Evolutionary conservation across 805 yeast genomes (phyloP).

Genomic region (Zygosaccharomyces kombuchaensis): DNA sequence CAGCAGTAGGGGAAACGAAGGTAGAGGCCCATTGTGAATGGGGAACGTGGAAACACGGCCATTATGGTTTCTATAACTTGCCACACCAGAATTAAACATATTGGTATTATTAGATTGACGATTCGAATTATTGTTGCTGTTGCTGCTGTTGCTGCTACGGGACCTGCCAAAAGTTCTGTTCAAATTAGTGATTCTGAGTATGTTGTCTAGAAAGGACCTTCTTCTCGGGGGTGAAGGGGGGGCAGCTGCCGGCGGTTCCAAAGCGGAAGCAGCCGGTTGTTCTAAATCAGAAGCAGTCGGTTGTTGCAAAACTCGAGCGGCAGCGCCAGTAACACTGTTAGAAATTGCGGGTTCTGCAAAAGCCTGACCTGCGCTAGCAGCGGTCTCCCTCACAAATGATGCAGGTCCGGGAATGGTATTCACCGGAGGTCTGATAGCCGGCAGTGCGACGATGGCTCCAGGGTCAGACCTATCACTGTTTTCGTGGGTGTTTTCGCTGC

Average conservation of each 20-base stretch:
- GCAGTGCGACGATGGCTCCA: not conserved
- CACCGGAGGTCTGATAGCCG: constrained; percentile 1
- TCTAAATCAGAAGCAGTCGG: not conserved
- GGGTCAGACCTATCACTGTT: not conserved
- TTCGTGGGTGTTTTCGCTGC: constrained; percentile 7
- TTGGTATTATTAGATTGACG: constrained; percentile 2
- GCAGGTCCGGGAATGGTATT: constrained; percentile 3
- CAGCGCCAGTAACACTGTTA: not conserved
- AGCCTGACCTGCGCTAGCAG: not conserved
- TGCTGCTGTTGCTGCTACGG: constrained; percentile 6
- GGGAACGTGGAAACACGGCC: constrained; percentile 29
- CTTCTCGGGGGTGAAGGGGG: constrained; percentile 10
- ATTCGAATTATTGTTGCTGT: constrained; percentile 1
- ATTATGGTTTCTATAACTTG: constrained; percentile 29
- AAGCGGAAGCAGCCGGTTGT: not conserved
- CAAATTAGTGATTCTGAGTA: constrained; percentile 14
- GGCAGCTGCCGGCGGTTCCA: not conserved
- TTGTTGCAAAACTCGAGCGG: not conserved
- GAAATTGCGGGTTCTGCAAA: not conserved
- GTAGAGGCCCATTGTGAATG: constrained; percentile 12
- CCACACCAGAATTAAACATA: constrained; percentile 33
- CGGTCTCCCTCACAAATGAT: not conserved
- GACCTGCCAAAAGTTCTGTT: constrained; percentile 9
- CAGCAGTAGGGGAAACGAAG: constrained; percentile 7
- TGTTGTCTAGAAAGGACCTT: constrained; percentile 17